Evolutionary conservation across 495 filamentous ascomycete genomes (phyloP), one percentile per base, ranked within the genome.

Genomic region (Aspergillus coremiiformis): DNA sequence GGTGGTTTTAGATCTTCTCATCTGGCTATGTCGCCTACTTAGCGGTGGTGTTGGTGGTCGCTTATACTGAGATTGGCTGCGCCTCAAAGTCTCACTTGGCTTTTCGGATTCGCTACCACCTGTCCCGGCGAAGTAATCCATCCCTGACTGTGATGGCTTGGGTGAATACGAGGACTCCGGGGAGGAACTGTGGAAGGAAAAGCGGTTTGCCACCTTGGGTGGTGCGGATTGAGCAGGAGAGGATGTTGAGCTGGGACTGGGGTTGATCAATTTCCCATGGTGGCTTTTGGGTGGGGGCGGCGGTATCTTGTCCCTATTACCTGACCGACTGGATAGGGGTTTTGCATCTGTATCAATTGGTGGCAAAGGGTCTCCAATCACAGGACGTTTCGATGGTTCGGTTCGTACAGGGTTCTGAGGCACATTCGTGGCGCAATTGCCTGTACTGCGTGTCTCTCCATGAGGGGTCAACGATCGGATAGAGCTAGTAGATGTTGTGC

Each of bases 231-330:
- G 66, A 29, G 64, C 54, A 21, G 64, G 41, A 11, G 71, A 59
- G 37, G 62, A 54, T 12, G 59, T 39, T 19, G 57, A 51, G 47
- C 51, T 51, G 44, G 58, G 43, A 56, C 58, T 59, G 43, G 58
- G 27, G 54, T 70, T 79, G 39, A 88, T 85, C n/a, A 80, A 66
- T 61, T 83, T 85, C 5, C 85, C 85, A 67, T 86, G 84, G 49
- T 84, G 78, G 35, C 76, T 83, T 57, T 69, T 83, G 1, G 84
- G 83, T 21, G 80, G 77, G 14, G 81, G 80, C 9, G 80, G 77
- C 14, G 75, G 73, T 52, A 72, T 72, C 56, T 72, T 74, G 32
- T 68, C 53, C 61, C 61, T 49, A 44, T 55, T 56, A 37, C 37
- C 51, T 37, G 59, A 37, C 30, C 62, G 62, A 55, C 56, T 66